These are phyloP conservation scores for Morella rubra DNA, from an alignment of 306 rosid species.

Conservation along the genomic window DNA sequence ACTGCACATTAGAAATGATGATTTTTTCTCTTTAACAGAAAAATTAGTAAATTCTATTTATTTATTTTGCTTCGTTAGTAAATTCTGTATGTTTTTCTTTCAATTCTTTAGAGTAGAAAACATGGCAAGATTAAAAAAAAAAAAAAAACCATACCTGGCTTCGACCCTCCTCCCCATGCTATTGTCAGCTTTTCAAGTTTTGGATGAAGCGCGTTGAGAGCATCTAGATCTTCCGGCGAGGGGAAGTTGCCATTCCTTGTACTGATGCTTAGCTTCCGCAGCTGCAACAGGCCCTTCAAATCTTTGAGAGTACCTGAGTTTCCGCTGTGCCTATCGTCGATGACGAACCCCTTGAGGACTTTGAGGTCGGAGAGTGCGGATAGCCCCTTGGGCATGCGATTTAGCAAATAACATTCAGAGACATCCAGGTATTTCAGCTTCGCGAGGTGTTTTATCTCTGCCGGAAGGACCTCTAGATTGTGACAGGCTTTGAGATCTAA, in stretches of 20 bases:
- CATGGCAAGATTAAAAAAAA: too few relatives aligned
- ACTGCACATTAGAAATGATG: too few relatives aligned
- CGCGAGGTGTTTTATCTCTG: neutral
- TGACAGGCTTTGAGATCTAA: constrained; percentile 40
- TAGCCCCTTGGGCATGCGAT: constrained; percentile 22
- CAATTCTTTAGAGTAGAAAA: too few relatives aligned
- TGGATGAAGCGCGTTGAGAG: neutral
- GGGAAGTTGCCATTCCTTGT: neutral
- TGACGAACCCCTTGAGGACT: constrained; percentile 33
- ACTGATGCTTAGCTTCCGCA: constrained; percentile 21
- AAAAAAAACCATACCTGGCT: neutral
- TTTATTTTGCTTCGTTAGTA: too few relatives aligned
- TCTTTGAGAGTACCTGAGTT: neutral
- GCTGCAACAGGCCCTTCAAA: neutral
- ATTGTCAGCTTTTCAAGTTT: constrained; percentile 7
- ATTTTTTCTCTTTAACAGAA: too few relatives aligned
- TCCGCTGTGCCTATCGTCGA: neutral
- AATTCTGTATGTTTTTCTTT: too few relatives aligned
- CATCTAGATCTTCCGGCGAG: neutral
- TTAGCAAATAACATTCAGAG: constrained; percentile 33
- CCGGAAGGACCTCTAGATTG: constrained; percentile 31
- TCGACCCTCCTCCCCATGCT: constrained; percentile 22
- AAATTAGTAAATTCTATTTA: too few relatives aligned
- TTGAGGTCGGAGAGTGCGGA: neutral
- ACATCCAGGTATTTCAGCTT: constrained; percentile 34